These are phyloP conservation scores for Aspergillus fijiensis DNA, from an alignment of 2,329 filamentous ascomycete genomes.

Conservation along the genomic window DNA sequence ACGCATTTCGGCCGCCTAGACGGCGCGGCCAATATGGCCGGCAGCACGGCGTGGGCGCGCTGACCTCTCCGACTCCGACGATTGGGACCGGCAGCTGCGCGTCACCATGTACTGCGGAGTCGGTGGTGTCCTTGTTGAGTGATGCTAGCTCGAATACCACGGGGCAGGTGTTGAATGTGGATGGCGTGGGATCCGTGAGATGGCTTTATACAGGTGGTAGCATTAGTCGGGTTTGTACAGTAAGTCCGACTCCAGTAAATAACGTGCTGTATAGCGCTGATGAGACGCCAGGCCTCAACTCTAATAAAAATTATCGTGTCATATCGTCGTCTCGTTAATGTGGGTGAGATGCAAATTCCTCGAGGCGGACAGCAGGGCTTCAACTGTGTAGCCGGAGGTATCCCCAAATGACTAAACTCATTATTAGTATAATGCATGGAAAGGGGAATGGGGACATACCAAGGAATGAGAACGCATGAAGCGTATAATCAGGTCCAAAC, in stretches of 20 bases:
- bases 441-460: slow-evolving; percentile 15
- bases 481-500: not conserved
- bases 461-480: slow-evolving; percentile 11
- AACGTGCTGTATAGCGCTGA: not conserved
- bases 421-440: not conserved
- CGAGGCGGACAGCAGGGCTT: not conserved
- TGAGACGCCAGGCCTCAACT: not conserved
- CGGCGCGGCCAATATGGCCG: slow-evolving; percentile 44
- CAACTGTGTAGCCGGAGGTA: slow-evolving; percentile 14
- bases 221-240: not conserved
- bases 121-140: slow-evolving; percentile 51
- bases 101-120: slow-evolving; percentile 33
- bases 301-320: not conserved
- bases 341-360: not conserved
- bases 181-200: slow-evolving; percentile 45
- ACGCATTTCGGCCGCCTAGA: slow-evolving; percentile 39
- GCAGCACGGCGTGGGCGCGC: slow-evolving; percentile 35
- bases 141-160: slow-evolving; percentile 50
- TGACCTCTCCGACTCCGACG: slow-evolving; percentile 23
- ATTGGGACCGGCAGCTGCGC: slow-evolving; percentile 19
- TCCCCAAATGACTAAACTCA: slow-evolving; percentile 11
- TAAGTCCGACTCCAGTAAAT: not conserved
- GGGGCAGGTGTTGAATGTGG: slow-evolving; percentile 46
- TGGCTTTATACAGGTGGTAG: not conserved
- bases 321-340: not conserved